phyloP scores from a whole-genome alignment of 192 early-diverging fungal species.

The Podochytrium sp. region DNA sequence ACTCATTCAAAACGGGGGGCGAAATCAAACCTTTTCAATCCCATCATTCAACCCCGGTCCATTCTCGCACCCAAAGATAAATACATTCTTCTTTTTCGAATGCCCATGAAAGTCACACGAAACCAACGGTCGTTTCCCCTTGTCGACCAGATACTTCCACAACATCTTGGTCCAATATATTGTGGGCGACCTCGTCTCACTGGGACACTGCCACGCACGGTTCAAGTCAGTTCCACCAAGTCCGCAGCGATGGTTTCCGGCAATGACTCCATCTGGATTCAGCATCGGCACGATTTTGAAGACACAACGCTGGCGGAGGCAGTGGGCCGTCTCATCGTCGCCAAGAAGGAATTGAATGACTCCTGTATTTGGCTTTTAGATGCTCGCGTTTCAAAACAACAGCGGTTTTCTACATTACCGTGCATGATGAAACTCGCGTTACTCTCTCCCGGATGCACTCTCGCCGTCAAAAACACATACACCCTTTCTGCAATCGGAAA shows the following conservation, averaged over 20 bases:
- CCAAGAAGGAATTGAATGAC: slow-evolving; percentile 49
- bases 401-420: no score
- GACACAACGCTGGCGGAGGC: slow-evolving; percentile 44
- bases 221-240: slow-evolving; percentile 58
- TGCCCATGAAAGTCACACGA: slow-evolving; percentile 61
- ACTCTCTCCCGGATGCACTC: slow-evolving; percentile 62
- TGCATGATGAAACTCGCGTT: slow-evolving; percentile 59
- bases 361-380: slow-evolving; percentile 20
- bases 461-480: slow-evolving; percentile 51
- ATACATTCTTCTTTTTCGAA: slow-evolving; percentile 56
- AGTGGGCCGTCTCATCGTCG: slow-evolving; percentile 39
- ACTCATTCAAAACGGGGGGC: not conserved
- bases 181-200: slow-evolving; percentile 33
- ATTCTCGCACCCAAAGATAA: slow-evolving; percentile 58
- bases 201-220: slow-evolving; percentile 53
- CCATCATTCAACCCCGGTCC: slow-evolving; percentile 37
- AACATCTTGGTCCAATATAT: slow-evolving; percentile 55
- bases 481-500: slow-evolving; percentile 40
- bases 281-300: slow-evolving; percentile 64
- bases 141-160: slow-evolving; percentile 43
- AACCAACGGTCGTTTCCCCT: slow-evolving; percentile 40
- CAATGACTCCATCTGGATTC: slow-evolving; percentile 59
- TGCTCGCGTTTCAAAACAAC: not conserved
- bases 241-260: slow-evolving; percentile 56
- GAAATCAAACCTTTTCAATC: slow-evolving; percentile 40